phyloP scores from a whole-genome alignment of 352 stramenopile species.

The Globisporangium parvum region DNA sequence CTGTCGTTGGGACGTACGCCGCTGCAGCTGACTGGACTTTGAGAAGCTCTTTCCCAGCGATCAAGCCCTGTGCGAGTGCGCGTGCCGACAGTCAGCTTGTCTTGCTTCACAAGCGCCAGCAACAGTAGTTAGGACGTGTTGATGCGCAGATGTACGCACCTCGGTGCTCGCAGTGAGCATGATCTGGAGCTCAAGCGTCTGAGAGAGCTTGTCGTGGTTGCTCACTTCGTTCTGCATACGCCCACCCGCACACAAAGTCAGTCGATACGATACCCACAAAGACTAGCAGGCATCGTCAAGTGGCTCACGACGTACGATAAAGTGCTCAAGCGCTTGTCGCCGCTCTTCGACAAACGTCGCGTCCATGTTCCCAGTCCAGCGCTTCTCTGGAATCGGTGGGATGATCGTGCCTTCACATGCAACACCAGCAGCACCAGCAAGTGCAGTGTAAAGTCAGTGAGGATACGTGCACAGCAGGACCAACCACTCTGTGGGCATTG shows the following conservation, averaged over 20 bases:
- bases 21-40: conserved; percentile 70
- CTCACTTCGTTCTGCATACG: conserved; percentile 78
- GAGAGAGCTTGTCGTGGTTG: conserved; percentile 75
- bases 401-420: conserved; percentile 86
- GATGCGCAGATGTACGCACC: too few relatives aligned
- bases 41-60: conserved; percentile 76
- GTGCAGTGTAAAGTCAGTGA: not conserved
- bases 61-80: conserved; percentile 39
- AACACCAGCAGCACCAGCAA: not conserved
- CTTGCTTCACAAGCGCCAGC: not conserved
- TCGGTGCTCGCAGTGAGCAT: conserved; percentile 77
- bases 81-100: not conserved
- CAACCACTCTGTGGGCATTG: not conserved
- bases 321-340: conserved; percentile 81
- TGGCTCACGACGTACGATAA: conserved; percentile 49
- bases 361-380: conserved; percentile 87
- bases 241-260: too few relatives aligned
- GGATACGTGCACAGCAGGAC: not conserved
- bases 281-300: not conserved
- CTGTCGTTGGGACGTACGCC: conserved; percentile 70
- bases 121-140: too few relatives aligned
- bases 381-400: conserved; percentile 82
- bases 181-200: conserved; percentile 79
- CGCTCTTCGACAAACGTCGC: conserved; percentile 87
- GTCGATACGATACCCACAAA: not conserved